Evolutionary conservation across 2,329 filamentous ascomycete genomes (phyloP), one percentile per base, ranked within the genome.

Genomic region (Zymoseptoria brevis): DNA sequence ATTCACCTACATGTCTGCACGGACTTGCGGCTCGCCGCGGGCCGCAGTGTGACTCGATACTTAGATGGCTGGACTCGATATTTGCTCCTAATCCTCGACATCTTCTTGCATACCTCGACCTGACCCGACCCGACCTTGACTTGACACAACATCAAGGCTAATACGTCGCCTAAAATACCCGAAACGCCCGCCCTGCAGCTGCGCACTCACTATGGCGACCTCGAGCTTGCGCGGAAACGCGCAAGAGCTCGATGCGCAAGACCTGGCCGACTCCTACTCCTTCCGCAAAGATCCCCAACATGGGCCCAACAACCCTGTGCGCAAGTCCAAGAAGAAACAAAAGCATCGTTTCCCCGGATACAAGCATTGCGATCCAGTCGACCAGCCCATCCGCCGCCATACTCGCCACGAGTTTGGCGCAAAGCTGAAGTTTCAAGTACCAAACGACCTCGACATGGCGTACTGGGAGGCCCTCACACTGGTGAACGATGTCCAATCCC

Each of bases 401-500:
- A 50, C 19, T 50, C 49, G 49, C 49, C 11, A 50, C 11, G 49
- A 50, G 6, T 50, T 50, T 6, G 19, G 21, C 8, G 13, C 30
- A 16, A 9, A 8, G 19, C 30, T 57, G 21, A 53, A 48, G 19
- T 51, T 61, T n/a, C 56, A 57, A 35, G 49, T 49, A 2, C 56
- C 59, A 1, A 41, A 58, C 8, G 29, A 19, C 1, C 9, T 24
- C 8, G 45, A 61, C 35, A 8, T 35, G 22, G 41, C 58, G 16
- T 61, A 53, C 50, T 52, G 26, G 19, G 21, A 49, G 4, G 22
- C 53, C 6, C 9, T 19, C 3, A 21, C 2, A 5, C 21, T 56
- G 19, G 19, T 61, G n/a, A 3, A 56, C 9, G 16, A 54, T 29
- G 57, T 55, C 53, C 49, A 50, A 19, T 11, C 53, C 19, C 19